A percentile compares a stretch with the other conserved stretches of the same genome.
phyloP scores from a whole-genome alignment of 495 filamentous ascomycete genomes.

The Penicillium silybi region DNA sequence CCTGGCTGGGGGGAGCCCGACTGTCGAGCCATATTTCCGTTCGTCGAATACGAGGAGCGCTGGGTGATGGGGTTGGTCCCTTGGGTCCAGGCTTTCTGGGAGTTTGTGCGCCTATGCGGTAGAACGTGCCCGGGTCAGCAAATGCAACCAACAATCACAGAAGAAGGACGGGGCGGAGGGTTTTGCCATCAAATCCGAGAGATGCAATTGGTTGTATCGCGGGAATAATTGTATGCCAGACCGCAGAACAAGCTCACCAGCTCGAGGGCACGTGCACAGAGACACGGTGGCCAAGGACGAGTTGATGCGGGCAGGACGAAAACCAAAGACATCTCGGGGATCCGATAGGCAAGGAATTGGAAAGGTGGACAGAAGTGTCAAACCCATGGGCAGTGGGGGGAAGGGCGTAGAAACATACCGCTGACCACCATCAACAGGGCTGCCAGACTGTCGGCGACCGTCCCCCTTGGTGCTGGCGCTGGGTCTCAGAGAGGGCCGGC shows the following conservation, averaged over 20 bases:
- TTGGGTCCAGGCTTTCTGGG: constrained; percentile 60
- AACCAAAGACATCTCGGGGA: constrained; percentile 2
- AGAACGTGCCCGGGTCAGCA: constrained; percentile 23
- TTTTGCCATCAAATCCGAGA: constrained; percentile 6
- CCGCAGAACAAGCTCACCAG: constrained; percentile 9
- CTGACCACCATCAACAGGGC: constrained; percentile 51
- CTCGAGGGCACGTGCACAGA: constrained; percentile 17
- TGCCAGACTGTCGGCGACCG: constrained; percentile 54
- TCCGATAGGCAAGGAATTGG: constrained; percentile 1
- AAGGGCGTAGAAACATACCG: constrained; percentile 41
- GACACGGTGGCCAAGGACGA: constrained; percentile 4
- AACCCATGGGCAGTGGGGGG: not conserved
- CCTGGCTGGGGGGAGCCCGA: constrained; percentile 37
- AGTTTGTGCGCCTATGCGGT: constrained; percentile 42
- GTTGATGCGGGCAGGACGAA: constrained; percentile 4
- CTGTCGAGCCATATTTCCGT: constrained; percentile 49
- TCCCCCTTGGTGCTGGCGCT: constrained; percentile 54
- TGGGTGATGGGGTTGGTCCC: constrained; percentile 65
- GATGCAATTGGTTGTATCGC: constrained; percentile 16
- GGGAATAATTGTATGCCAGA: constrained; percentile 14
- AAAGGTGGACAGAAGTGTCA: not conserved
- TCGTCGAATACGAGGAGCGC: constrained; percentile 47
- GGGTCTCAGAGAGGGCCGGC: constrained; percentile 44
- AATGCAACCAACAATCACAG: constrained; percentile 10
- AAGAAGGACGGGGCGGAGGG: not conserved